Conservation (phyloP, 169 alveolate species). For the Eimeria maxima region DNA sequence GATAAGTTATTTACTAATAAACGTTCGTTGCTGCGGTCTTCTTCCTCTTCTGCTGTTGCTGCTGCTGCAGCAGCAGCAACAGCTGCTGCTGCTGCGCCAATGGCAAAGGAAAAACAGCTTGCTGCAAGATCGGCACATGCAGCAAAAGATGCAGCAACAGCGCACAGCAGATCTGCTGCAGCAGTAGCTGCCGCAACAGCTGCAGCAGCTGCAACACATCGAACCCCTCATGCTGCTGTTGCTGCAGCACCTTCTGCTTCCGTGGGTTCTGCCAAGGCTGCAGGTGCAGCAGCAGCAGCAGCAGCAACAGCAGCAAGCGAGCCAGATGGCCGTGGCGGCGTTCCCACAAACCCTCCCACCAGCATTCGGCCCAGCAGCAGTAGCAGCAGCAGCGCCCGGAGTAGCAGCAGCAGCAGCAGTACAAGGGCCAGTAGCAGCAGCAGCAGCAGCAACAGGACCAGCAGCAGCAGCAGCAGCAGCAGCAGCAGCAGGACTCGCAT, state of each 20-base stretch:
- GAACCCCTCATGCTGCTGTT: background rate
- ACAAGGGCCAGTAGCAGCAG: background rate
- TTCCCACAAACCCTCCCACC: background rate
- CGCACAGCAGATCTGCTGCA: too few relatives aligned
- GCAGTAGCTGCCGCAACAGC: background rate
- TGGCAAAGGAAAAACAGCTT: background rate
- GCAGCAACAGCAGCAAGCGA: background rate
- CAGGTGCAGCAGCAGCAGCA: background rate
- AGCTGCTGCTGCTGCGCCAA: constrained; percentile 36
- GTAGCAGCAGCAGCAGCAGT: constrained; percentile 6
- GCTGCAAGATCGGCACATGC: background rate
- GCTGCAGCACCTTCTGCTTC: background rate
- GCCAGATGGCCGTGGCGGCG: background rate
- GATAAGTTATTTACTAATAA: background rate
- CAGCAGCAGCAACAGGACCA: constrained; percentile 50
- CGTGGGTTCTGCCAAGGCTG: background rate
- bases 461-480: constrained; percentile 56
- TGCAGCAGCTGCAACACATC: constrained; percentile 41
- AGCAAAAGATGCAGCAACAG: background rate
- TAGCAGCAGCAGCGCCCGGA: too few relatives aligned
- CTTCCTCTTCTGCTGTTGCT: background rate
- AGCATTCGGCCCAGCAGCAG: background rate
- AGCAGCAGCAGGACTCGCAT: too few relatives aligned
- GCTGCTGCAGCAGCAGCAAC: background rate
- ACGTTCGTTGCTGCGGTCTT: background rate